Conservation (phyloP, 805 yeast species). For the Kluyveromyces lactis region DNA sequence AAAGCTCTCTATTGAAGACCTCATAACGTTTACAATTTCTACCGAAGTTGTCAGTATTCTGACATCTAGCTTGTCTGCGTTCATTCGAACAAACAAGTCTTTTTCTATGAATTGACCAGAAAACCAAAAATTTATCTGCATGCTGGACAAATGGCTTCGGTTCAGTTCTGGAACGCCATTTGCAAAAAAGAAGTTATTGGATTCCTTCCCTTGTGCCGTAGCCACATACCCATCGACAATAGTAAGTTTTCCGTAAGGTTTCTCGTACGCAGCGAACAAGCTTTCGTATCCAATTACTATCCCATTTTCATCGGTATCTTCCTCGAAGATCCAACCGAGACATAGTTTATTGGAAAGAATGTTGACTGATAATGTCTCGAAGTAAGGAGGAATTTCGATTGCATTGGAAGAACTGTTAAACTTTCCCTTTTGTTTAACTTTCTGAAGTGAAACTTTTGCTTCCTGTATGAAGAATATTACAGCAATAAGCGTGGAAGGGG, state of each 20-base stretch:
- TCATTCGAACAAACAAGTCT: constrained; percentile 41
- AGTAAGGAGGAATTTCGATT: neutral
- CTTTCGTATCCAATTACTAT: constrained; percentile 71
- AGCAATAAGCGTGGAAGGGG: constrained; percentile 41
- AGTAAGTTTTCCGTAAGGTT: constrained; percentile 56
- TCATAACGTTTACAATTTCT: constrained; percentile 42
- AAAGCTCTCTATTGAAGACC: constrained; percentile 39
- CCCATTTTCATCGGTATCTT: constrained; percentile 46
- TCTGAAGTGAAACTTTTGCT: neutral
- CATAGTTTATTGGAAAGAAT: constrained; percentile 59
- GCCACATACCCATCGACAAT: constrained; percentile 63
- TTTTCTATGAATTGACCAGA: constrained; percentile 9
- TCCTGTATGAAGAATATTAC: constrained; percentile 32
- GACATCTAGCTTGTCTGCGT: constrained; percentile 66
- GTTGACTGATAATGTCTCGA: constrained; percentile 43
- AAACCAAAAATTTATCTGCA: constrained; percentile 41
- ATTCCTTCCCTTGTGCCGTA: constrained; percentile 53
- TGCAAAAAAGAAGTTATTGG: constrained; percentile 41
- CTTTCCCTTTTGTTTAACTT: neutral
- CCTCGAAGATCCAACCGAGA: constrained; percentile 70
- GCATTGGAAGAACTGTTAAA: neutral
- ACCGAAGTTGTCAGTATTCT: constrained; percentile 51
- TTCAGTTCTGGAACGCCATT: constrained; percentile 42
- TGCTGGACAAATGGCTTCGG: constrained; percentile 59
- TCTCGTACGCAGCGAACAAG: constrained; percentile 57